Base-by-base conservation (phyloP, 805 yeast species). In the Saccharomycopsis synnaedendra region DNA sequence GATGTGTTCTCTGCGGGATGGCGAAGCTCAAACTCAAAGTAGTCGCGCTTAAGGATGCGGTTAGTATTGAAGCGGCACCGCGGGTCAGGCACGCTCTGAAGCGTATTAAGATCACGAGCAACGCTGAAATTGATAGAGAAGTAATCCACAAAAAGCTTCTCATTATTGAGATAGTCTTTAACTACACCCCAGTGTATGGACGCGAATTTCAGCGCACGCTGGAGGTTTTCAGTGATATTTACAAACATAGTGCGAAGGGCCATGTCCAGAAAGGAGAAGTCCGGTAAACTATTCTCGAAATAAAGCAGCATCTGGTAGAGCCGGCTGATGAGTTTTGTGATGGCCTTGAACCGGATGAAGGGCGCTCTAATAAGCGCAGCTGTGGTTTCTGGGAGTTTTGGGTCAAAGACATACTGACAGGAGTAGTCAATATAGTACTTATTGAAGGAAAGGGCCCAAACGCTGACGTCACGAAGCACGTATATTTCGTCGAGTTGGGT, bases 1-100 rank as follows among this genome's bases (percentile, higher is more conserved):
- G 49, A 41, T 29, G 47, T 43, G 4, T 46, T 32, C 6, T 46
- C 53, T 31, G 32, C 6, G 37, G 52, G 48, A 33, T 53, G 55
- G 28, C 10, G 8, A 33, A 53, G 45, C 28, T 49, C 46, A 35
- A 53, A 51, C 33, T 53, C 52, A 32, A 51, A 51, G 34, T 48
- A 51, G 31, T 46, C 54, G 41, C 56, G 45, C 34, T 49, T 46
- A 9, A 51, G 35, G 11, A 51, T 48, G 4, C 34, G 19, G n/a
- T 45, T 46, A 27, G 39, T 4, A 31, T 41, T 10, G 48, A 53
- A 45, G 7, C 39, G 27, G 30, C 27, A 7, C 7, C 32, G 31
- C 27, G 32, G 41, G 10, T 37, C 35, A 5, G 43, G 29, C 6
- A 39, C 10, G 10, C 40, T 6, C 5, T 34, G 28, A 11, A 50